Base-by-base conservation (phyloP, 768 basidiomycete genomes). In the Pulveroboletus frians region DNA sequence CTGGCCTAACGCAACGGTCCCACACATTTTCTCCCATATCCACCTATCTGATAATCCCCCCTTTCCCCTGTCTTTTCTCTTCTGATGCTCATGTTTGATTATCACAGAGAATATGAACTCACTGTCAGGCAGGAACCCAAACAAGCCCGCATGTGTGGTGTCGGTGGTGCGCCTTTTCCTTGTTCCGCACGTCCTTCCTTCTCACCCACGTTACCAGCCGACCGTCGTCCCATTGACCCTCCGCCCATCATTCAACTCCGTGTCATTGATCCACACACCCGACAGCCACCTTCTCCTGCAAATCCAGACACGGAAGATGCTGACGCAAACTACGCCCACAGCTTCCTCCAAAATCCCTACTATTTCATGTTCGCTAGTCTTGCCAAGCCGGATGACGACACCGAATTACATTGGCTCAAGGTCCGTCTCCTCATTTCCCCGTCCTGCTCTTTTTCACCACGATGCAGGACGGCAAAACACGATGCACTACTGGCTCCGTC, bases 181-280 rank as follows among this genome's bases (percentile, higher is more conserved):
- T 32, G 1, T 34, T 36, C 23, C 43, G 6, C 17, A 41, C 37
- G 17, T 32, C 39, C 13, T 20, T 38, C 18, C 21, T 44, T 26
- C 53, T 51, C 27, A 45, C 39, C 37, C 51, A 34, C 45, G 4
- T 20, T 30, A n/a, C 31, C 71, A 88, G 92, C 91, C 47, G 94
- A 95, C 76, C 80, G 93, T n/a, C 78, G 93, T 32, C 93, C 94
- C 3, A 92, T 97, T 64, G 93, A 97, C 74, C 94, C 94, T 0
- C 92, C 93, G 1, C 93, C 94, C 15, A 93, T 97, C 70, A 84
- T 97, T n/a, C 92, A 95, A 67, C 81, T 97, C 8, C 83, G 87
- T 47, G 89, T 96, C 47, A 75, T 90, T 58, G 87, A 92, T 70
- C 83, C 80, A 9, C 59, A 70, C 23, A 62, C 67, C 29, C 71